Evolutionary conservation across 1,284 basidiomycete species (phyloP).

Genomic region (Marasmius oreades): DNA sequence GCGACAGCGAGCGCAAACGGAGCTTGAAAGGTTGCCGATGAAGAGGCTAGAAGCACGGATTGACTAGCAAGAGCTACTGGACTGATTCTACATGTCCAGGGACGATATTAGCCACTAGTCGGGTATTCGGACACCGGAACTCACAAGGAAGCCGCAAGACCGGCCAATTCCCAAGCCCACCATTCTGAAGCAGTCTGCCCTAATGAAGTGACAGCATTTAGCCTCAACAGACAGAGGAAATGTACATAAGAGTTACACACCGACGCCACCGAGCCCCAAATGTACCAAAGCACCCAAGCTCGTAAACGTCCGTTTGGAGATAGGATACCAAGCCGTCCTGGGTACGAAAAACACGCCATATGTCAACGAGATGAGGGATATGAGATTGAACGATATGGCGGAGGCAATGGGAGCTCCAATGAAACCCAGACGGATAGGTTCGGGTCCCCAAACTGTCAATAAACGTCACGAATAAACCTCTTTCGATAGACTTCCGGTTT

Average conservation of each 20-base stretch:
- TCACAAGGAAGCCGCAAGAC: slow-evolving; percentile 55
- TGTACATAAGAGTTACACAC: not conserved
- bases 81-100: slow-evolving; percentile 33
- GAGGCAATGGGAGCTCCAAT: slow-evolving; percentile 92
- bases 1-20: slow-evolving; percentile 82
- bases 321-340: slow-evolving; percentile 81
- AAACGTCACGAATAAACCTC: not conserved
- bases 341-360: slow-evolving; percentile 79
- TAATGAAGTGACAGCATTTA: slow-evolving; percentile 8
- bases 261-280: slow-evolving; percentile 43
- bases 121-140: slow-evolving; percentile 17
- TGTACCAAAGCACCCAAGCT: slow-evolving; percentile 70
- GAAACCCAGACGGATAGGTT: slow-evolving; percentile 78
- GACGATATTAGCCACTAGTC: not conserved
- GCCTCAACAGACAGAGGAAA: not conserved
- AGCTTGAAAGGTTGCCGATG: slow-evolving; percentile 80
- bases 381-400: slow-evolving; percentile 85
- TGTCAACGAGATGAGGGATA: slow-evolving; percentile 63
- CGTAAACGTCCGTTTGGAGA: slow-evolving; percentile 64
- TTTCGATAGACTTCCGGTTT: not conserved
- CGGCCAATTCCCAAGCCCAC: slow-evolving; percentile 89
- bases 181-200: slow-evolving; percentile 72
- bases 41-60: slow-evolving; percentile 70
- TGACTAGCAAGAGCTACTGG: slow-evolving; percentile 67
- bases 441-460: slow-evolving; percentile 76